phyloP scores from a whole-genome alignment of 2,329 filamentous ascomycete species.

The Bertia moriformis region DNA sequence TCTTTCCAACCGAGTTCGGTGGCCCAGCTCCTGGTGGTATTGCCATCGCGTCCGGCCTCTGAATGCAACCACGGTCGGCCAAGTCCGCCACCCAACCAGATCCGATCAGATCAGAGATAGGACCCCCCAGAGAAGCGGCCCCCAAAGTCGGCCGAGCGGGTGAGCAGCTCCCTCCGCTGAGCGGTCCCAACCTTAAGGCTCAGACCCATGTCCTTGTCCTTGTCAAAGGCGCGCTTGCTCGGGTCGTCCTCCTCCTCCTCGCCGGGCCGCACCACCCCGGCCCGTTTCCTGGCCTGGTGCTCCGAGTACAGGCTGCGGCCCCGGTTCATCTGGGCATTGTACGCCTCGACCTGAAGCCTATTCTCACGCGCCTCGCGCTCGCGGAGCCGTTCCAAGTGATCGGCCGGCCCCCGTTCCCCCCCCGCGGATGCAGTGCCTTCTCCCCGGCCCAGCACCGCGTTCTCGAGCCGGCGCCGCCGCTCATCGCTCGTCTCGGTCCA shows the following conservation, averaged over 20 bases:
- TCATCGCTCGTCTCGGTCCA: slow-evolving; percentile 91
- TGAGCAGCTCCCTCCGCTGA: slow-evolving; percentile 66
- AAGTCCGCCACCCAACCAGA: background rate
- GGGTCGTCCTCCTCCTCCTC: slow-evolving; percentile 74
- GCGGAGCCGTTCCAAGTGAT: no score
- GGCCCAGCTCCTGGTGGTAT: no score
- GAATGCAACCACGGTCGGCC: no score
- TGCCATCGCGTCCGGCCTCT: no score
- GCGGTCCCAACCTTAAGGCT: slow-evolving; percentile 57
- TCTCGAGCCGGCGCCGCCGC: slow-evolving; percentile 65
- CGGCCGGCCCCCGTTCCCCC: slow-evolving; percentile 14
- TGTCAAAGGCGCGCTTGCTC: slow-evolving; percentile 74
- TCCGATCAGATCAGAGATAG: slow-evolving; percentile 26
- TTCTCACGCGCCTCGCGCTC: slow-evolving; percentile 30
- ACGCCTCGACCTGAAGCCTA: slow-evolving; percentile 21
- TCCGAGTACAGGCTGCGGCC: background rate
- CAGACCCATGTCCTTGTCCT: slow-evolving; percentile 82
- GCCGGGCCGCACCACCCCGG: slow-evolving; percentile 19
- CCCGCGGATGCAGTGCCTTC: slow-evolving; percentile 13
- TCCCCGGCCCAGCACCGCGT: slow-evolving; percentile 66
- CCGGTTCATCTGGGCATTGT: slow-evolving; percentile 7
- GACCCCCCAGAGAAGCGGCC: slow-evolving; percentile 69
- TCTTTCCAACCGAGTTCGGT: slow-evolving; percentile 7
- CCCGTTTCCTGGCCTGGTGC: slow-evolving; percentile 13
- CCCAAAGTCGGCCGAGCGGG: slow-evolving; percentile 67